Evolutionary conservation across 1,139 yeast species (phyloP).

Genomic region (Candida neerlandica): DNA sequence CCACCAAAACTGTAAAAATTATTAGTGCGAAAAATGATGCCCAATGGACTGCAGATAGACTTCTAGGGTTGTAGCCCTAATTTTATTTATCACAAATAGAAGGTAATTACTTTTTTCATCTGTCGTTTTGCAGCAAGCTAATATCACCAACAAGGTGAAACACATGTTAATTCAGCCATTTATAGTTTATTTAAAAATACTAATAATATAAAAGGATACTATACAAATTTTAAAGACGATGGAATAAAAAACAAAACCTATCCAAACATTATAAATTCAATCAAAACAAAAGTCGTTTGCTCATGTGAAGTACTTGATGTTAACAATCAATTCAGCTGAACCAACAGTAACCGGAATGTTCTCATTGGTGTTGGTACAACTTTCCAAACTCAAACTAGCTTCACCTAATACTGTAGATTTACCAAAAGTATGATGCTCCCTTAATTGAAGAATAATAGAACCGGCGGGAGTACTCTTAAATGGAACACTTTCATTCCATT

Average conservation of each 20-base stretch:
- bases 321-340: slow-evolving; percentile 33
- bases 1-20: neutral
- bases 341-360: slow-evolving; percentile 30
- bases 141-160: neutral
- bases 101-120: neutral
- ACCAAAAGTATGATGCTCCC: slow-evolving; percentile 75
- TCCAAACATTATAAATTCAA: neutral
- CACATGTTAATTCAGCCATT: neutral
- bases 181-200: neutral
- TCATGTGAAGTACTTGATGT: slow-evolving; percentile 27
- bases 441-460: slow-evolving; percentile 57
- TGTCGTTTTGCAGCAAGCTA: neutral
- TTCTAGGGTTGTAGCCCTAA: slow-evolving; percentile 5
- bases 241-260: too few species aligned
- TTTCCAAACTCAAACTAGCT: slow-evolving; percentile 45
- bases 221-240: slow-evolving; percentile 1
- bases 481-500: slow-evolving; percentile 67
- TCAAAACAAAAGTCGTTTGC: neutral
- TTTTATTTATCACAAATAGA: neutral
- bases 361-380: slow-evolving; percentile 36
- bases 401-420: slow-evolving; percentile 67
- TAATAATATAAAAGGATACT: neutral
- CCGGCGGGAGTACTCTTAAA: slow-evolving; percentile 70
- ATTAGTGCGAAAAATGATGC: slow-evolving; percentile 1
- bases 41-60: neutral